Evolutionary conservation across 2,329 filamentous ascomycete species (phyloP), one percentile per base, ranked within the genome.

Genomic region (Pseudogymnoascus sp.): DNA sequence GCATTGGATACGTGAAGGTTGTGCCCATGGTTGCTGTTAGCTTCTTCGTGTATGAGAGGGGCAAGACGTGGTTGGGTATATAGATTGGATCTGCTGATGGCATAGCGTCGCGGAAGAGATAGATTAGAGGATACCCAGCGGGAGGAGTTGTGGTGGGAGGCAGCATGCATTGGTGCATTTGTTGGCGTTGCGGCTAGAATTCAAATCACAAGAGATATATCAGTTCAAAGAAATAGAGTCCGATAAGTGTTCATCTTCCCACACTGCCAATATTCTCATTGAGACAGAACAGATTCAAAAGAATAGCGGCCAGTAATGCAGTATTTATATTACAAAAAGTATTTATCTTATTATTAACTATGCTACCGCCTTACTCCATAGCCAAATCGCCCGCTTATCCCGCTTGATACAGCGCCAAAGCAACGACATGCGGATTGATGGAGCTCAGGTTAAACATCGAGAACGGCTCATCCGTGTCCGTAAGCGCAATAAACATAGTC

Each of bases 1-100:
- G 89, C 1, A 97, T 99, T 74, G 94, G 94, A 6, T 99, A 97
- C 74, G 84, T 92, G 70, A 99, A 99, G 78, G 85, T 97, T 59
- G 81, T 97, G 64, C 94, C 94, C 3, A 88, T 99, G 90, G 85
- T 78, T 28, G 94, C 94, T 11, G 79, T 83, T 60, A 81, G 79
- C 67, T 87, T 87, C 70, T 87, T 83, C 70, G 84, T 83, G 14
- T 87, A 87, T 68, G 85, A 87, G 73, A 79, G 85, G 63, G 75
- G 81, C 67, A 87, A 87, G 77, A 80, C 76, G 47, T 75, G 79
- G 66, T 75, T 92, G 66, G 86, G 85, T 41, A 90, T 92, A 70
- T 90, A 77, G 47, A 54, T 54, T 33, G n/a, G n/a, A 54, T 54
- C 47, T 20, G 11, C 47, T 54, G 28, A 35, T 54, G 16, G 47